These are phyloP conservation scores for Phytophthora podocarpi DNA, from an alignment of 352 stramenopile genomes.

Conservation along the genomic window DNA sequence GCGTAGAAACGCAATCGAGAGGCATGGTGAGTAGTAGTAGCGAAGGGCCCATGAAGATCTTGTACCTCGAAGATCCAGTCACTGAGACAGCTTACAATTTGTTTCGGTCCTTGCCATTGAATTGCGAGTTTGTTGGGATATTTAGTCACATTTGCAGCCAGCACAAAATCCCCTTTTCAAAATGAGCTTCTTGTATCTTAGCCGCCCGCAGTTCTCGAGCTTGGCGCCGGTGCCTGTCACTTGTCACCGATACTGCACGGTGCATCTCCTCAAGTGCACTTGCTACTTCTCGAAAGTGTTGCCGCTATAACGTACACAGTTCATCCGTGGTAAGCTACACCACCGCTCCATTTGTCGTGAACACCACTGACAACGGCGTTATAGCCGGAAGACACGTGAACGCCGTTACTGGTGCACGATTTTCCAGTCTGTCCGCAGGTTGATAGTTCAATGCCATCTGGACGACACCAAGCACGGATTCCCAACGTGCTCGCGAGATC, in stretches of 20 bases:
- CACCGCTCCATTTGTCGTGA: too few relatives aligned
- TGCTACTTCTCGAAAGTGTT: too few relatives aligned
- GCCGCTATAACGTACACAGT: too few relatives aligned
- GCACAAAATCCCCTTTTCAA: conserved; percentile 16
- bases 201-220: not conserved
- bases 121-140: not conserved
- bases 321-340: too few relatives aligned
- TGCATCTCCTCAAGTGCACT: conserved; percentile 7
- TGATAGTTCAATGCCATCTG: not conserved
- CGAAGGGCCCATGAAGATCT: not conserved
- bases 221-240: not conserved
- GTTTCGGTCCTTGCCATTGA: conserved; percentile 4
- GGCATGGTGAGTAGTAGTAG: not conserved
- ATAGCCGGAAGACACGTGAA: not conserved
- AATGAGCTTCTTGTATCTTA: not conserved
- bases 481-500: not conserved
- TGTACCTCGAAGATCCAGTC: not conserved
- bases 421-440: not conserved
- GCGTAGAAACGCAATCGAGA: not conserved
- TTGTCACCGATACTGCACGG: not conserved
- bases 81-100: not conserved
- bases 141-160: not conserved
- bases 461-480: not conserved
- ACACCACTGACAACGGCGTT: not conserved
- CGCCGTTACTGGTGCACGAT: not conserved